Percentiles rank a stretch among this genome's conserved stretches.
These are phyloP conservation scores for Aspergillus piperis DNA, from an alignment of 2,329 filamentous ascomycete genomes.

Conservation along the genomic window DNA sequence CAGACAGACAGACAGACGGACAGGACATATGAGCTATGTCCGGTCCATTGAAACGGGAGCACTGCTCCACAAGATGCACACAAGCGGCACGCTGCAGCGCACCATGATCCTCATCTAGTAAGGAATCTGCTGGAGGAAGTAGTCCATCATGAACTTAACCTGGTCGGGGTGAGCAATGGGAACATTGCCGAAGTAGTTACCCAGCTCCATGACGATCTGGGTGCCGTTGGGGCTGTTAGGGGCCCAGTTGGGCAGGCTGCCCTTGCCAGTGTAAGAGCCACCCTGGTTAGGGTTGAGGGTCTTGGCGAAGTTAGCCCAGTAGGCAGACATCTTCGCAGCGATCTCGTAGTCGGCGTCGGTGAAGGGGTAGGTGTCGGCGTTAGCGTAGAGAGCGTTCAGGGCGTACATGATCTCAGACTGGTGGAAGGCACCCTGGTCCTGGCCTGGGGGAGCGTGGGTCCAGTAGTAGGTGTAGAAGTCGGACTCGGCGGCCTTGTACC, in stretches of 20 bases:
- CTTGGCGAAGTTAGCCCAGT: conserved; percentile 41
- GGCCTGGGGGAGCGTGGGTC: conserved; percentile 40
- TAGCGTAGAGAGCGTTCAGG: conserved; percentile 41
- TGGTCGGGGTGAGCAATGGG: conserved; percentile 23
- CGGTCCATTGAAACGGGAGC: neutral
- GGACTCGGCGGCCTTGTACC: conserved; percentile 26
- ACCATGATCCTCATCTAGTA: neutral
- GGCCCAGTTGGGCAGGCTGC: conserved; percentile 20
- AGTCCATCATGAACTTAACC: conserved; percentile 26
- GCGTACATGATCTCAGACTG: conserved; percentile 44
- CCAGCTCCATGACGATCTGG: conserved; percentile 26
- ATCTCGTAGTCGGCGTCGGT: conserved; percentile 15
- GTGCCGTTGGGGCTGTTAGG: conserved; percentile 24
- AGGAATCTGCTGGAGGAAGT: conserved; percentile 21
- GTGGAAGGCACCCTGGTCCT: conserved; percentile 39
- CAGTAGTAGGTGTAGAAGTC: conserved; percentile 42
- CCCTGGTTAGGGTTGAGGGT: conserved; percentile 30
- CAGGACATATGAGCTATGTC: neutral
- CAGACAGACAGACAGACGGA: neutral
- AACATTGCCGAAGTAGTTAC: conserved; percentile 22
- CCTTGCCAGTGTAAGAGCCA: conserved; percentile 22
- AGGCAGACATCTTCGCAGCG: conserved; percentile 31
- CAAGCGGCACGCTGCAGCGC: neutral
- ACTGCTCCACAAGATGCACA: neutral
- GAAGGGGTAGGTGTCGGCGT: conserved; percentile 16